Base-by-base conservation (phyloP, 2,329 filamentous ascomycete genomes). In the Pseudogymnoascus sp. region DNA sequence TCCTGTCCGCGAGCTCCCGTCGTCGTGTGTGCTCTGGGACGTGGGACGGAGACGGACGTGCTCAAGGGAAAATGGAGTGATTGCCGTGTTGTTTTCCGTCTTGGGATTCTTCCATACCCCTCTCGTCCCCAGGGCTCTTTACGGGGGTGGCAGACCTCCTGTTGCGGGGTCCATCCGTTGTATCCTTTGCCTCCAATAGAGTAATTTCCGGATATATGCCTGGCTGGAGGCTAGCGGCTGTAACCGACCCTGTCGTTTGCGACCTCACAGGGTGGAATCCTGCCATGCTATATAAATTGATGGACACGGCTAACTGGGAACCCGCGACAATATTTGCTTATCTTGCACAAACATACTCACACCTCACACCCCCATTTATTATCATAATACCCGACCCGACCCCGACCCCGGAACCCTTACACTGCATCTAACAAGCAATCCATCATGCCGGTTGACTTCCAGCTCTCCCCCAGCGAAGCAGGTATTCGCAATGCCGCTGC, bases 361-460 rank as follows among this genome's bases (percentile, higher is more conserved):
- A n/a, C 49, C 33, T 33, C 29, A 55, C 26, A 55, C n/a, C 29
- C n/a, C 26, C 29, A 33, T 33, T 55, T 33, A 52, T 55, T 55
- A 55, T 21, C 49, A 55, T 16, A 55, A n/a, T 55, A 33, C 49
- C 19, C 19, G 19, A 19, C 19, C 26, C 49, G 26, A 55, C 31
- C n/a, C 49, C 49, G 49, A 55, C 12, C 49, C 49, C n/a, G 10
- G 49, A 55, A 55, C 8, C 49, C 49, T 19, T 55, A 26, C n/a
- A 55, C n/a, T 2, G 26, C 29, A 55, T 33, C 26, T 33, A 16
- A 55, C 26, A 55, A 33, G 49, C 26, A 55, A 31, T 16, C 10
- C 26, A 55, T 33, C 5, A 55, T 55, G 49, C 49, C 49, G 67
- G 66, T 74, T 41, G 71, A 74, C 63, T 73, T 74, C 62, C 67